Evolutionary conservation across 2,329 filamentous ascomycete genomes (phyloP).

Genomic region (Cladosporium sp.): DNA sequence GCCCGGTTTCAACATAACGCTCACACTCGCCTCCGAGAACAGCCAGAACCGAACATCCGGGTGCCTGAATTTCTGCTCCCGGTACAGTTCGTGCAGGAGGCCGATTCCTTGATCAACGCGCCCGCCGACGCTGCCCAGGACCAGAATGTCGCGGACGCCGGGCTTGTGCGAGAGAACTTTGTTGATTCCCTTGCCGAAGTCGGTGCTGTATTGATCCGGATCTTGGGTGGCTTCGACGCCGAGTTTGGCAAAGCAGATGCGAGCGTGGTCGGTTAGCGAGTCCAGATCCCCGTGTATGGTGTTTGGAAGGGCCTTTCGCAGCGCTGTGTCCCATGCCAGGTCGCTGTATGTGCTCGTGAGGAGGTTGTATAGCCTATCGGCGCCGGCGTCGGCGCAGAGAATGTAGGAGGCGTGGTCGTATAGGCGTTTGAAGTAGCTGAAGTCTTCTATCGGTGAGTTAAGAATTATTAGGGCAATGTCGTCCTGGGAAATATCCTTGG

Average conservation of each 20-base stretch:
- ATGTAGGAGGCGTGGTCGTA: slow-evolving; percentile 56
- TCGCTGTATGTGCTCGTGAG: slow-evolving; percentile 28
- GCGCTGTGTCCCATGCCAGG: slow-evolving; percentile 16
- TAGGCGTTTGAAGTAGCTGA: slow-evolving; percentile 46
- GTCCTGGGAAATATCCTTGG: slow-evolving; percentile 1
- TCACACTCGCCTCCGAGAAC: slow-evolving; percentile 74
- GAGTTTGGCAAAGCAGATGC: slow-evolving; percentile 61
- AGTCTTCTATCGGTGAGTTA: slow-evolving; percentile 56
- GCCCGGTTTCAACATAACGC: slow-evolving; percentile 71
- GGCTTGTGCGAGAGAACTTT: slow-evolving; percentile 45
- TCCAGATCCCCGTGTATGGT: slow-evolving; percentile 88
- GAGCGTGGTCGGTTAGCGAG: slow-evolving; percentile 63
- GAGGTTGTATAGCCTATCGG: slow-evolving; percentile 66
- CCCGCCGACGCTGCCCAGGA: slow-evolving; percentile 80
- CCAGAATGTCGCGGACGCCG: slow-evolving; percentile 53
- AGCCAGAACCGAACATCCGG: slow-evolving; percentile 61
- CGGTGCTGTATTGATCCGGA: slow-evolving; percentile 80
- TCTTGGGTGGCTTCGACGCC: slow-evolving; percentile 63
- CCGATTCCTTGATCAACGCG: slow-evolving; percentile 90
- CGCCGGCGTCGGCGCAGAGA: slow-evolving; percentile 87
- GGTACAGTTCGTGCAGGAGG: slow-evolving; percentile 78
- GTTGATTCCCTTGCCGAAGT: slow-evolving; percentile 80
- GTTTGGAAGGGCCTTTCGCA: slow-evolving; percentile 38
- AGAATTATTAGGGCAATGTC: slow-evolving; percentile 51
- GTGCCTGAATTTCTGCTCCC: slow-evolving; percentile 40